phyloP scores from a whole-genome alignment of 371 early-diverging fungal genomes.

The Phascolomyces articulosus region DNA sequence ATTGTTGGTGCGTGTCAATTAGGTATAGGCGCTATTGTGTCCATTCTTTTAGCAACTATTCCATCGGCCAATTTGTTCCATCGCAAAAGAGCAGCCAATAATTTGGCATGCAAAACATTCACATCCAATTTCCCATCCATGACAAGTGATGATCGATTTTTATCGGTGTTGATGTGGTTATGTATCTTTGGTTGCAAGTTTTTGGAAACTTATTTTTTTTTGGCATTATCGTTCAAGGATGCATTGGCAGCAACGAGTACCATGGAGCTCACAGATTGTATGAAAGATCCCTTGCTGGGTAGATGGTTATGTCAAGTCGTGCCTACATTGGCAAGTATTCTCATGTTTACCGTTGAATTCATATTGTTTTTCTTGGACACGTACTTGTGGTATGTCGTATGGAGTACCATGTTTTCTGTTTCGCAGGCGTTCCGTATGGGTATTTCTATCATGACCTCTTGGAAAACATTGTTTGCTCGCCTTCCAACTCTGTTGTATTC shows the following conservation, averaged over 20 bases:
- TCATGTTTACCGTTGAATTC: conserved; percentile 77
- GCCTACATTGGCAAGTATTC: conserved; percentile 66
- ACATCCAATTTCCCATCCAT: conserved; percentile 79
- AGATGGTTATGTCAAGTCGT: conserved; percentile 62
- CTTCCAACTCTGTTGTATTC: conserved; percentile 80
- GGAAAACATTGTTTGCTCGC: conserved; percentile 80
- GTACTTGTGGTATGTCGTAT: conserved; percentile 91
- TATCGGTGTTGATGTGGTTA: conserved; percentile 78
- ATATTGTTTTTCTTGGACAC: conserved; percentile 88
- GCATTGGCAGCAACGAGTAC: conserved; percentile 66
- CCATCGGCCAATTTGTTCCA: conserved; percentile 71
- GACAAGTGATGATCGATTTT: conserved; percentile 62
- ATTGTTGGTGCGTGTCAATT: conserved; percentile 69
- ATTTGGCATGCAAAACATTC: conserved; percentile 73
- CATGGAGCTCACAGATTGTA: conserved; percentile 59
- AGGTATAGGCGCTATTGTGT: conserved; percentile 66
- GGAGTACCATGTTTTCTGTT: conserved; percentile 82
- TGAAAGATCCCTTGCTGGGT: conserved; percentile 49
- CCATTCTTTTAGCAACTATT: conserved; percentile 63
- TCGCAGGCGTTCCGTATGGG: conserved; percentile 79
- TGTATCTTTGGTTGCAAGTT: conserved; percentile 80
- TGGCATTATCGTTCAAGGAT: conserved; percentile 80
- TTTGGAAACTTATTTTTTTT: conserved; percentile 83
- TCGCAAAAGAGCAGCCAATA: conserved; percentile 27
- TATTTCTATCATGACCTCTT: conserved; percentile 85